A percentile compares a stretch with the other conserved stretches of the same genome.
These are phyloP conservation scores for Oenanthe javanica DNA, from an alignment of 140 eudicot species.

Conservation along the genomic window DNA sequence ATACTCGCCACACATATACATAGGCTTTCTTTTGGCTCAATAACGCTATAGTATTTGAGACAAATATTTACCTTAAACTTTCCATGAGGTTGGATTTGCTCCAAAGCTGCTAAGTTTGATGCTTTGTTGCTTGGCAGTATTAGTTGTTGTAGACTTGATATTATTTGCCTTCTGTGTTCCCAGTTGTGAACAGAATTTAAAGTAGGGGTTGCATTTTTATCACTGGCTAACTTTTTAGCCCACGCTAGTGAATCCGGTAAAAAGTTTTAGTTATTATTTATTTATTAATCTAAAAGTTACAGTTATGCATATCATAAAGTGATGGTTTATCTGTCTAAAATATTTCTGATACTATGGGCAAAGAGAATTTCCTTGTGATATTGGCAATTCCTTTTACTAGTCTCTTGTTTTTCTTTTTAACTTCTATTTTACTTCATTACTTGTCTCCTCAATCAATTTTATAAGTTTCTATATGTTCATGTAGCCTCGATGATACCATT, in stretches of 20 bases:
- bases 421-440: not conserved
- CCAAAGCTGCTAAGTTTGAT: not conserved
- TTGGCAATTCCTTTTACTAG: not conserved
- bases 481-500: slow-evolving; percentile 65
- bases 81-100: not conserved
- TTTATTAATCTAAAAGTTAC: no score
- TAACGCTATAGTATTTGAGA: not conserved
- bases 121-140: not conserved
- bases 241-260: no score
- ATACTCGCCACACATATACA: not conserved
- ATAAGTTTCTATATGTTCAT: slow-evolving; percentile 6
- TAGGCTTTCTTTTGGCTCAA: not conserved
- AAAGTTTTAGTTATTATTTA: no score
- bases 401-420: not conserved
- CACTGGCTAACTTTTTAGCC: no score
- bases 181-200: no score
- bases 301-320: not conserved
- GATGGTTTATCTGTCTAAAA: not conserved
- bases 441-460: not conserved
- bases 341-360: not conserved
- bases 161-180: not conserved
- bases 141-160: not conserved
- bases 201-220: no score
- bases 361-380: not conserved
- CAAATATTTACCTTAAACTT: not conserved